phyloP scores from a whole-genome alignment of 768 basidiomycete species.

The Amanita muscaria region DNA sequence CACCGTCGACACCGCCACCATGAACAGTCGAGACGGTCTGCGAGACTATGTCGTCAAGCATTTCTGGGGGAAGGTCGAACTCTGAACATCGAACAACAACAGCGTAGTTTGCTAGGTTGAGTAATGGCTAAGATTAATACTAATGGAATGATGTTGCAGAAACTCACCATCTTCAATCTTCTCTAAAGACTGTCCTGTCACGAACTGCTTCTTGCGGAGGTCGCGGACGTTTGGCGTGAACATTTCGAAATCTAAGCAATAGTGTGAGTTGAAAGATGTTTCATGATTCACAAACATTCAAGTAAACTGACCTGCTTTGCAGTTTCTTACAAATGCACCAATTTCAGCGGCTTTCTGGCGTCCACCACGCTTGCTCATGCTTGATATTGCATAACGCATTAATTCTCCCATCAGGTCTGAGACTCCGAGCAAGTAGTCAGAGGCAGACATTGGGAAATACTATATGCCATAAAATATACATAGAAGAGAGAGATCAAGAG shows the following conservation, averaged over 20 bases:
- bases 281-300: neutral
- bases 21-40: conserved; percentile 32
- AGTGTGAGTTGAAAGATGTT: too few relatives aligned
- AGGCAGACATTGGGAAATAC: conserved; percentile 69
- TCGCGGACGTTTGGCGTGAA: conserved; percentile 64
- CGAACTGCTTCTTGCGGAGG: conserved; percentile 78
- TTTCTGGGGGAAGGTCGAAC: conserved; percentile 58
- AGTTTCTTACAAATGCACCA: conserved; percentile 63
- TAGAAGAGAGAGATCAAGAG: neutral
- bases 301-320: conserved; percentile 51
- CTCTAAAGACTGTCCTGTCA: conserved; percentile 79
- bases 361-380: conserved; percentile 60
- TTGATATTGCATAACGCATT: conserved; percentile 90
- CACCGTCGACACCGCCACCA: conserved; percentile 1
- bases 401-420: conserved; percentile 95
- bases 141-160: neutral
- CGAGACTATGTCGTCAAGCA: conserved; percentile 61
- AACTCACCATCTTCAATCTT: conserved; percentile 88
- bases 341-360: conserved; percentile 52
- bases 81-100: conserved; percentile 66
- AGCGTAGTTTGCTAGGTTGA: conserved; percentile 54
- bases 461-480: conserved; percentile 20
- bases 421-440: conserved; percentile 87
- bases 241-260: conserved; percentile 71
- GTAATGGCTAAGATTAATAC: conserved; percentile 6